Evolutionary conservation across 2,329 filamentous ascomycete species (phyloP).

Genomic region (Epichloe hybrida): DNA sequence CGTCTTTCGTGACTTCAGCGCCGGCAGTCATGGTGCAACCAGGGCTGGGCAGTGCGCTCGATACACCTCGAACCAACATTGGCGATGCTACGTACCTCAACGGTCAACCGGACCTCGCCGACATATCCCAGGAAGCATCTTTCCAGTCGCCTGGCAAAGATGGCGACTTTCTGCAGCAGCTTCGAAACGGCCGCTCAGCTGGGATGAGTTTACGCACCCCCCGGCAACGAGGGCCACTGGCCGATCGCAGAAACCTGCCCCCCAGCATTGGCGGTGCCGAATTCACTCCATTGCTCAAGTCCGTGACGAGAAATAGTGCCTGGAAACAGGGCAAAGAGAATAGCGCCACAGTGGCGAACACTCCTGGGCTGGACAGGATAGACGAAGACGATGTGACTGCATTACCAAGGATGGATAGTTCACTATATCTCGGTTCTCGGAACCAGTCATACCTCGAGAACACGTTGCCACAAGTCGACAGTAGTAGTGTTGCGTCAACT

Average conservation of each 20-base stretch:
- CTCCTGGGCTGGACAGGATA: conserved; percentile 55
- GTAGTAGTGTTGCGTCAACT: conserved; percentile 71
- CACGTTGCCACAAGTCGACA: conserved; percentile 63
- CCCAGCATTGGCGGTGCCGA: conserved; percentile 53
- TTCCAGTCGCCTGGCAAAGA: conserved; percentile 67
- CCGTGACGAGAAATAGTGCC: conserved; percentile 56
- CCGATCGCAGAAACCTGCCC: conserved; percentile 58
- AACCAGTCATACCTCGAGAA: conserved; percentile 51
- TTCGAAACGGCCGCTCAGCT: conserved; percentile 51
- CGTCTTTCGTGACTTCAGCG: background rate
- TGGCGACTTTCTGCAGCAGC: conserved; percentile 56
- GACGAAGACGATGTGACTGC: conserved; percentile 63
- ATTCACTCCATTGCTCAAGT: conserved; percentile 90
- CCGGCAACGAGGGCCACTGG: conserved; percentile 53
- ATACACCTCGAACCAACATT: conserved; percentile 74
- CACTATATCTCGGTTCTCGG: conserved; percentile 52
- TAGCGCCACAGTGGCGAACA: conserved; percentile 43
- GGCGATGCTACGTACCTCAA: conserved; percentile 74
- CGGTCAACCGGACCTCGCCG: conserved; percentile 53
- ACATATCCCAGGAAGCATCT: conserved; percentile 76
- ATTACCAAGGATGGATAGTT: conserved; percentile 60
- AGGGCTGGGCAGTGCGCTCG: conserved; percentile 50
- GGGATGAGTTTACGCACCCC: conserved; percentile 58
- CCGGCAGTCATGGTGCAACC: conserved; percentile 44
- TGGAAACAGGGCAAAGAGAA: conserved; percentile 52